These are phyloP conservation scores for Fusarium sp. DNA, from an alignment of 2,329 filamentous ascomycete species.

Conservation along the genomic window DNA sequence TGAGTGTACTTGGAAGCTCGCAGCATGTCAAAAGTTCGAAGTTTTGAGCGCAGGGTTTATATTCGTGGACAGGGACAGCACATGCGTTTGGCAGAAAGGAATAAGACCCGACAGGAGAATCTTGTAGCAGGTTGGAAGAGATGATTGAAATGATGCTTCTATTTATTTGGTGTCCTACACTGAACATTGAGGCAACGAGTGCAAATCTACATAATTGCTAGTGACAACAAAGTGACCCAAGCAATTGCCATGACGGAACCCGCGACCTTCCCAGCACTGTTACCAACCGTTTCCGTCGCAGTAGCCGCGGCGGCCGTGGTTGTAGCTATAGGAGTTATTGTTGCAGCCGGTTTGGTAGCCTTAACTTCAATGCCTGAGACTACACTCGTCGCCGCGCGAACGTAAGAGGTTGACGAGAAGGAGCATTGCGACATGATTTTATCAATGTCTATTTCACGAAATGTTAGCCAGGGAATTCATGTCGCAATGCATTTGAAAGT, in stretches of 20 bases:
- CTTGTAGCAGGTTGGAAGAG: neutral
- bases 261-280: neutral
- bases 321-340: neutral
- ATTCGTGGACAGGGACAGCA: too few relatives aligned
- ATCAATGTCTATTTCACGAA: neutral
- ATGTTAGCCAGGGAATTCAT: neutral
- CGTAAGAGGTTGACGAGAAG: neutral
- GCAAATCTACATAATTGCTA: neutral
- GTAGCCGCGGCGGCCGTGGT: neutral
- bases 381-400: neutral
- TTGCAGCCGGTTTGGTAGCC: neutral
- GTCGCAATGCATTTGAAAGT: fast-evolving
- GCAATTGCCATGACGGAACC: neutral
- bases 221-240: neutral
- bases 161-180: fast-evolving
- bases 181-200: fast-evolving
- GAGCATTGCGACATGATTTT: slow-evolving; percentile 3
- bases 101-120: neutral
- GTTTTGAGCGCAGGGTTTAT: neutral
- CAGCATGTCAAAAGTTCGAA: too few relatives aligned
- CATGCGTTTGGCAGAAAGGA: fast-evolving
- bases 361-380: neutral
- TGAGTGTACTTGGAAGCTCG: neutral
- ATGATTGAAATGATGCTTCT: too few relatives aligned
- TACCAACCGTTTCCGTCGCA: neutral